These are phyloP conservation scores for Colletotrichum zoysiae DNA, from an alignment of 2,329 filamentous ascomycete genomes.

Conservation along the genomic window DNA sequence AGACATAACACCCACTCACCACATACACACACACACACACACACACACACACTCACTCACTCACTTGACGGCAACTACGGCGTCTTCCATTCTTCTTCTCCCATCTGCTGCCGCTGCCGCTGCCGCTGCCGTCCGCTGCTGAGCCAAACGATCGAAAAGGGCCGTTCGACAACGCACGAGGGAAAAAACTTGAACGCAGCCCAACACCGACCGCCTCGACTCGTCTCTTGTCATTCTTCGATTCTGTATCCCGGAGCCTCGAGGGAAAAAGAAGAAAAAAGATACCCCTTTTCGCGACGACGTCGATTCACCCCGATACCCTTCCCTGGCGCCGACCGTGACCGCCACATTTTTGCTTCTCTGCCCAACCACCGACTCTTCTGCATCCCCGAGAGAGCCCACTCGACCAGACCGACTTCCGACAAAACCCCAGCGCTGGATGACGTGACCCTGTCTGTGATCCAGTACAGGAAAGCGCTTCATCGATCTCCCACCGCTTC, in stretches of 20 bases:
- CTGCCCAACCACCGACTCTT: slow-evolving; percentile 27
- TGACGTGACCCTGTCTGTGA: slow-evolving; percentile 36
- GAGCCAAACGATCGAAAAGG: slow-evolving; percentile 14
- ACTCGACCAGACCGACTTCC: slow-evolving; percentile 28
- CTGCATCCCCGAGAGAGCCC: slow-evolving; percentile 4
- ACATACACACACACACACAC: not conserved
- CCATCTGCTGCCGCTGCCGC: not conserved
- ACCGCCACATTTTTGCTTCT: slow-evolving; percentile 33
- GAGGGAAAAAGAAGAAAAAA: not conserved
- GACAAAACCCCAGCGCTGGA: slow-evolving; percentile 31
- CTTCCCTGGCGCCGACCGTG: slow-evolving; percentile 25
- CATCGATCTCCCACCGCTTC: slow-evolving; percentile 27
- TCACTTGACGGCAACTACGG: slow-evolving; percentile 1
- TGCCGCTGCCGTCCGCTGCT: not conserved
- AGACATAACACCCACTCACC: not conserved
- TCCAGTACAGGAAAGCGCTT: slow-evolving; percentile 27
- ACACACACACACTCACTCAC: not conserved
- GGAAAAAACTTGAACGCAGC: not conserved
- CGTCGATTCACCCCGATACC: slow-evolving; percentile 26
- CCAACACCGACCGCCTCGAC: slow-evolving; percentile 15
- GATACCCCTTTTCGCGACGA: slow-evolving; percentile 27
- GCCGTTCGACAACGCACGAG: slow-evolving; percentile 9
- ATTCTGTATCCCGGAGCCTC: not conserved
- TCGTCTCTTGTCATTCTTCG: not conserved
- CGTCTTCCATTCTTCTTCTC: not conserved